A percentile compares a stretch with the other conserved stretches of the same genome.
phyloP scores from a whole-genome alignment of 768 basidiomycete genomes.

The Butyriboletus loyo region DNA sequence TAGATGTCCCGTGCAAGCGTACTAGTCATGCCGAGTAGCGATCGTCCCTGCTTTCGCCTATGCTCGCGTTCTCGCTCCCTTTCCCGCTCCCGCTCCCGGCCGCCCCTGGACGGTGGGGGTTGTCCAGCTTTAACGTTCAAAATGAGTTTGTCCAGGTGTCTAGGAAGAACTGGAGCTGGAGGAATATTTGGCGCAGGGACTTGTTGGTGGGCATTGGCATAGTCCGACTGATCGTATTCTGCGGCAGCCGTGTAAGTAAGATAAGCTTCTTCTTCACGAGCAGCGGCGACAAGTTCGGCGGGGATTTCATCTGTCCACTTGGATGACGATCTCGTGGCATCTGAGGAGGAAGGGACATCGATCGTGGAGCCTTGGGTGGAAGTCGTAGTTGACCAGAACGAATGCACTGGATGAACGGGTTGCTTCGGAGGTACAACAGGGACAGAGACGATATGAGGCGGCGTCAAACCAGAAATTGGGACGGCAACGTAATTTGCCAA shows the following conservation, averaged over 20 bases:
- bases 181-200: conserved; percentile 77
- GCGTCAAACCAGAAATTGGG: conserved; percentile 32
- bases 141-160: conserved; percentile 93
- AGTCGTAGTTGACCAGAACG: conserved; percentile 43
- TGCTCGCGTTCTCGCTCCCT: conserved; percentile 32
- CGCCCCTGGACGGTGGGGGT: conserved; percentile 32
- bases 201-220: conserved; percentile 34
- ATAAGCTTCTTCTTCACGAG: conserved; percentile 79
- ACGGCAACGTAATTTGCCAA: conserved; percentile 89
- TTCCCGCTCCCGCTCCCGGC: conserved; percentile 35
- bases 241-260: conserved; percentile 39
- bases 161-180: conserved; percentile 81
- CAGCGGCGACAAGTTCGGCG: conserved; percentile 71
- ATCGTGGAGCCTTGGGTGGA: conserved; percentile 32
- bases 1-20: conserved; percentile 29
- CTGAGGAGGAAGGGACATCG: conserved; percentile 24
- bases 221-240: conserved; percentile 33
- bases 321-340: conserved; percentile 29
- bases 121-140: conserved; percentile 54
- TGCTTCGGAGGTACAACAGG: conserved; percentile 33
- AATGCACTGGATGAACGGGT: conserved; percentile 30
- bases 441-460: conserved; percentile 31
- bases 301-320: conserved; percentile 83
- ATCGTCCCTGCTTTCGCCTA: conserved; percentile 31
- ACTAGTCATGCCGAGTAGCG: conserved; percentile 35